Base-by-base conservation (phyloP, 352 stramenopile species). In the Phytophthora pseudosyringae region DNA sequence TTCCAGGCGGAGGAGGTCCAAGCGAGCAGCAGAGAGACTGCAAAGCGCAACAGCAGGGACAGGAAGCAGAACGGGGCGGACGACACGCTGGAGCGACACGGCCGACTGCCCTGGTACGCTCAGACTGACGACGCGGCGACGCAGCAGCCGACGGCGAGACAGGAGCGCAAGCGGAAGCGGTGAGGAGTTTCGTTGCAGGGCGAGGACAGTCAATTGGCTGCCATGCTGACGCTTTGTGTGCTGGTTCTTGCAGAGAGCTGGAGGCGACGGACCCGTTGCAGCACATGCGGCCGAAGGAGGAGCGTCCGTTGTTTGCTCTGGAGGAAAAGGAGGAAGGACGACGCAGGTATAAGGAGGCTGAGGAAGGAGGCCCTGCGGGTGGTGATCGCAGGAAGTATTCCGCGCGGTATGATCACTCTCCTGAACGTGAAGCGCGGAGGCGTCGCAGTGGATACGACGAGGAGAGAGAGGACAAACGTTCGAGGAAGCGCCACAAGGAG, bases 41-140 rank as follows among this genome's bases (percentile, higher is more conserved):
- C 12, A 10, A 32, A 33, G 11, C 29, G 11, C 26, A 59, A n/a
- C 10, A 43, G 38, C 6, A 18, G 40, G 33, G 59, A 47, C 6
- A 18, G 40, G 33, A 62, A 41, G 21, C 54, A 33, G 13, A 41
- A 58, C 32, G 45, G 11, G 18, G 21, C 40, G 32, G 69, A 59
- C 12, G 75, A 84, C 10, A 85, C 78, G 29, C 43, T 87, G 12
- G 69, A 31, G 15, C 46, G 43, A 36, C 65, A 81, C 7, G 68
- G 64, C 15, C 39, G 43, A 15, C 12, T 83, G 25, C 78, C 78
- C 5, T 87, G 78, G 78, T 87, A 87, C 33, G 75, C 78, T 3
- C 45, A 73, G 50, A 41, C 33, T 21, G 48, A 45, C 51, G 50
- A 72, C 9, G 44, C 8, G 11, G 31, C 39, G 25, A 52, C 48